phyloP scores from a whole-genome alignment of 2,329 filamentous ascomycete genomes.

The Biscogniauxia marginata region DNA sequence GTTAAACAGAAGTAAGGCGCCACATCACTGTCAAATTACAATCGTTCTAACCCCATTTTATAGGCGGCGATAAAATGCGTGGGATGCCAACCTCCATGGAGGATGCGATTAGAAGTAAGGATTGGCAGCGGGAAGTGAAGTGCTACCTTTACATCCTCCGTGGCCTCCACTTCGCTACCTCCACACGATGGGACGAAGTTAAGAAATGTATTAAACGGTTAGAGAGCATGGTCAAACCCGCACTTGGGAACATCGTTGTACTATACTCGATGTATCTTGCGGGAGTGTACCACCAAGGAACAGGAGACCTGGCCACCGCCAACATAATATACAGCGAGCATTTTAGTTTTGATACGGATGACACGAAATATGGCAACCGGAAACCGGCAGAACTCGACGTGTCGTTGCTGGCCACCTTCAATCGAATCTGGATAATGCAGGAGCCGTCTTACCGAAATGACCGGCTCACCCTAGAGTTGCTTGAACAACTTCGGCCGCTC shows the following conservation, averaged over 20 bases:
- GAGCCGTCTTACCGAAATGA: slow-evolving; percentile 58
- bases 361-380: slow-evolving; percentile 37
- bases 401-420: slow-evolving; percentile 64
- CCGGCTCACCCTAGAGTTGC: slow-evolving; percentile 55
- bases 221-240: slow-evolving; percentile 41
- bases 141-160: slow-evolving; percentile 71
- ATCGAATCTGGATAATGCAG: slow-evolving; percentile 71
- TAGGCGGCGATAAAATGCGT: slow-evolving; percentile 32
- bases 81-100: slow-evolving; percentile 52
- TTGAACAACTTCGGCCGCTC: slow-evolving; percentile 65
- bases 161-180: slow-evolving; percentile 66
- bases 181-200: slow-evolving; percentile 68
- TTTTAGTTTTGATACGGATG: slow-evolving; percentile 52
- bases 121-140: slow-evolving; percentile 65
- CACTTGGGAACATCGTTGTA: slow-evolving; percentile 45
- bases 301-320: slow-evolving; percentile 69
- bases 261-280: slow-evolving; percentile 68
- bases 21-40: background rate
- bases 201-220: slow-evolving; percentile 56
- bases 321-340: slow-evolving; percentile 63
- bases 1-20: slow-evolving; percentile 33
- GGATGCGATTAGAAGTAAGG: slow-evolving; percentile 55
- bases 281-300: slow-evolving; percentile 74
- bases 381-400: slow-evolving; percentile 61
- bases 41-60: slow-evolving; percentile 19